Conservation (phyloP, 106 monocot genomes). For the Dactylorhiza incarnata region DNA sequence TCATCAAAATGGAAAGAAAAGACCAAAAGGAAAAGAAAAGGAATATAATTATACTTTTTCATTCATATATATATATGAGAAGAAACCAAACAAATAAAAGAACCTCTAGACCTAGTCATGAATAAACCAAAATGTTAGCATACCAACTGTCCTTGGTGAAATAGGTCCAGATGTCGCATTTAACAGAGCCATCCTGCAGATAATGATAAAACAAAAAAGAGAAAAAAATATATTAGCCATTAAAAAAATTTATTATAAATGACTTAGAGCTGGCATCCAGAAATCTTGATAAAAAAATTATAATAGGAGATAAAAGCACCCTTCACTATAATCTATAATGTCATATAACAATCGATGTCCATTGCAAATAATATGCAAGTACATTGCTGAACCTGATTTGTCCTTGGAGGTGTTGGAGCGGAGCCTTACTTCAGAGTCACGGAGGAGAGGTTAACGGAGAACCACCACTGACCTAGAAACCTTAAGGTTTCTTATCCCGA, state of each 20-base stretch:
- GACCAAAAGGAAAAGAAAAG: not conserved
- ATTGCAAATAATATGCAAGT: not conserved
- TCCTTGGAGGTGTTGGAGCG: no score
- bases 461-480: no score
- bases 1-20: not conserved
- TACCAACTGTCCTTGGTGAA: not conserved
- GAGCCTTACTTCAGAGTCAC: no score
- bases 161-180: not conserved
- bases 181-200: conserved; percentile 3
- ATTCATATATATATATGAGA: not conserved
- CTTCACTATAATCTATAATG: not conserved
- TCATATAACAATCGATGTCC: not conserved
- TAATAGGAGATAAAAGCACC: not conserved
- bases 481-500: no score
- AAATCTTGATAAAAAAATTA: not conserved
- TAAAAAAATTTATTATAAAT: no score
- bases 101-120: not conserved
- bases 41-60: not conserved
- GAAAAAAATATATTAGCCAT: not conserved
- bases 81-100: not conserved
- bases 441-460: no score
- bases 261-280: no score
- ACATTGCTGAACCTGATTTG: no score
- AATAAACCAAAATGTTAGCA: not conserved
- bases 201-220: not conserved